Percentiles rank a stretch among this genome's conserved stretches.
Conservation (phyloP, 192 early-diverging fungal genomes). For the Backusella psychrophila region DNA sequence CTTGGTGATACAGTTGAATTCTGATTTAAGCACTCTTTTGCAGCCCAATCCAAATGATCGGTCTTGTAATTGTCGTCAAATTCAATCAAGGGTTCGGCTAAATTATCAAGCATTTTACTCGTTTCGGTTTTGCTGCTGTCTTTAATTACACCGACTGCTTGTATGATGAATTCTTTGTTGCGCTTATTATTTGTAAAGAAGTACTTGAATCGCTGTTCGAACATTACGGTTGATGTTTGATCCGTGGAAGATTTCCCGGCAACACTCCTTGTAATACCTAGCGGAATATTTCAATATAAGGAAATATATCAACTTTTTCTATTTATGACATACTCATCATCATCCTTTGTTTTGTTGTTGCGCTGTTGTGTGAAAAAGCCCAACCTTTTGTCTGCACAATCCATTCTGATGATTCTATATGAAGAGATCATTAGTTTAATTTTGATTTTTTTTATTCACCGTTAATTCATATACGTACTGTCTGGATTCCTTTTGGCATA, state of each 20-base stretch:
- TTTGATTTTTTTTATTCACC: neutral
- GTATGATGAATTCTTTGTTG: conserved; percentile 43
- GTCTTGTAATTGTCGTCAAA: conserved; percentile 7
- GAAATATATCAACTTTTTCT: neutral
- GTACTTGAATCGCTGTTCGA: conserved; percentile 32
- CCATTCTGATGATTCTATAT: conserved; percentile 28
- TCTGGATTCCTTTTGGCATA: conserved; percentile 39
- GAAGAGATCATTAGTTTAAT: neutral
- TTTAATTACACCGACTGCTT: conserved; percentile 42
- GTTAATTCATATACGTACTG: conserved; percentile 7
- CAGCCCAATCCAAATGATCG: neutral
- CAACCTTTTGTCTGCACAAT: conserved; percentile 31
- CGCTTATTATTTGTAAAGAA: conserved; percentile 52
- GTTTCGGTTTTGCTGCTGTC: neutral
- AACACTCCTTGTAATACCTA: conserved; percentile 34
- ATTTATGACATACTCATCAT: conserved; percentile 28
- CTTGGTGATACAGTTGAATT: neutral
- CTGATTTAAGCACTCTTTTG: neutral
- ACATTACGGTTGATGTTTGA: conserved; percentile 3
- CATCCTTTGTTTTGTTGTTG: conserved; percentile 22
- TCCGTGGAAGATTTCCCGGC: conserved; percentile 22
- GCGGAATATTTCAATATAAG: neutral
- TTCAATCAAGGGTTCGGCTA: neutral
- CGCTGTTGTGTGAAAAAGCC: conserved; percentile 33
- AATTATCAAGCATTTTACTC: neutral